A percentile compares a stretch with the other conserved stretches of the same genome.
These are phyloP conservation scores for Cyanidium caldarium DNA, from an alignment of 23 red algal genomes.

Conservation along the genomic window DNA sequence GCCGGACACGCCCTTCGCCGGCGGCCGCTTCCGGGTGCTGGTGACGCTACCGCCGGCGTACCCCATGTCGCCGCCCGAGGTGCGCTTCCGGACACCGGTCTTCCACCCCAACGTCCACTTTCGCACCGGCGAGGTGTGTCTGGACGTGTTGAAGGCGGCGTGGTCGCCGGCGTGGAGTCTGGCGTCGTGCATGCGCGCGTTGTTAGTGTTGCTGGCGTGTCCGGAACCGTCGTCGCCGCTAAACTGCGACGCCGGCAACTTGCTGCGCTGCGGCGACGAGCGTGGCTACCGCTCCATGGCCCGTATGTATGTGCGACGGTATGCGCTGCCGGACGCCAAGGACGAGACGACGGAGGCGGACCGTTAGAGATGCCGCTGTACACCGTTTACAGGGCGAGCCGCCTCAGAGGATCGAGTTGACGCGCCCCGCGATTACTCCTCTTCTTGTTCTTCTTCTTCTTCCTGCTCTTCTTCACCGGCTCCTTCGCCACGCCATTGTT, in stretches of 20 bases:
- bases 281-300: constrained; percentile 86
- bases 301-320: constrained; percentile 68
- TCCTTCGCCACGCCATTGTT: too few species aligned
- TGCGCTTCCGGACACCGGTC: constrained; percentile 66
- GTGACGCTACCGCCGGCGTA: constrained; percentile 64
- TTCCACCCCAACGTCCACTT: constrained; percentile 98
- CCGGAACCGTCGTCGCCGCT: constrained; percentile 86
- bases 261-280: constrained; percentile 72
- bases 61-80: constrained; percentile 56
- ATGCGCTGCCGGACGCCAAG: too few species aligned
- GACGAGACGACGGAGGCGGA: too few species aligned
- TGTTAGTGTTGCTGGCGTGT: constrained; percentile 70
- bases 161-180: constrained; percentile 99
- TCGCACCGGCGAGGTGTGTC: constrained; percentile 91
- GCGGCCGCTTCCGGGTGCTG: constrained; percentile 49
- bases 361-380: too few species aligned
- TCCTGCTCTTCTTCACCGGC: too few species aligned
- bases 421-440: too few species aligned
- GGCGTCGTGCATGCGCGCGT: constrained; percentile 64
- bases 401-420: too few species aligned
- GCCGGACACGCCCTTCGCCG: constrained; percentile 66
- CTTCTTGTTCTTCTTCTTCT: too few species aligned
- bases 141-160: constrained; percentile 84
- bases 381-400: too few species aligned
- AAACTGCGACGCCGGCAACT: constrained; percentile 97